Conservation (phyloP, 2,329 filamentous ascomycete species). For the Botrytis galanthina region DNA sequence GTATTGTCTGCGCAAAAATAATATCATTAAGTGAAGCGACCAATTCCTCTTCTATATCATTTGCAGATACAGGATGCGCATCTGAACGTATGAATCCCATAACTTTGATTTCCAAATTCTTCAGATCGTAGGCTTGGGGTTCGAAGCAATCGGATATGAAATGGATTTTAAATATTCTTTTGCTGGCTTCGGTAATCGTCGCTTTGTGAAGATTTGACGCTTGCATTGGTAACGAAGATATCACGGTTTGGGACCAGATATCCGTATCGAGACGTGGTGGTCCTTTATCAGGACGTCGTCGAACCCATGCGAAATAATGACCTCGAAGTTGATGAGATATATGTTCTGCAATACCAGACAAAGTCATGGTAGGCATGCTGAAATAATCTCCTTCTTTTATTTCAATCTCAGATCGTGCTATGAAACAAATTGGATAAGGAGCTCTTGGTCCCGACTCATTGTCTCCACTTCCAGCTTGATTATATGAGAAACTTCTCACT, state of each 20-base stretch:
- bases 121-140: conserved; percentile 43
- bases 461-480: conserved; percentile 36
- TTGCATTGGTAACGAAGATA: conserved; percentile 54
- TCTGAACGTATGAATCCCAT: conserved; percentile 58
- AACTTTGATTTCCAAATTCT: conserved; percentile 52
- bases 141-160: conserved; percentile 52
- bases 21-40: conserved; percentile 43
- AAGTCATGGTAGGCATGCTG: conserved; percentile 53
- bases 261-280: conserved; percentile 19
- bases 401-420: conserved; percentile 47
- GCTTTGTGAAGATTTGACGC: conserved; percentile 34
- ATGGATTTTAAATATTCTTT: conserved; percentile 52
- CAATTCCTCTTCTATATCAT: conserved; percentile 41
- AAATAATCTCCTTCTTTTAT: conserved; percentile 40
- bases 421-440: conserved; percentile 54
- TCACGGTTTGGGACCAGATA: conserved; percentile 59
- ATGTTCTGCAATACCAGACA: conserved; percentile 52
- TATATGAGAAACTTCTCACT: conserved; percentile 40
- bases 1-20: conserved; percentile 39
- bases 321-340: conserved; percentile 55
- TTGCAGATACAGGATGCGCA: conserved; percentile 44
- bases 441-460: conserved; percentile 50
- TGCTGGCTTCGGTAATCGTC: conserved; percentile 44
- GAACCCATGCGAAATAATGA: conserved; percentile 63
- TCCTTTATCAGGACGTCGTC: conserved; percentile 34